A percentile compares a stretch with the other conserved stretches of the same genome.
phyloP scores from a whole-genome alignment of 1,139 yeast genomes.

The Suhomyces yuchorum region DNA sequence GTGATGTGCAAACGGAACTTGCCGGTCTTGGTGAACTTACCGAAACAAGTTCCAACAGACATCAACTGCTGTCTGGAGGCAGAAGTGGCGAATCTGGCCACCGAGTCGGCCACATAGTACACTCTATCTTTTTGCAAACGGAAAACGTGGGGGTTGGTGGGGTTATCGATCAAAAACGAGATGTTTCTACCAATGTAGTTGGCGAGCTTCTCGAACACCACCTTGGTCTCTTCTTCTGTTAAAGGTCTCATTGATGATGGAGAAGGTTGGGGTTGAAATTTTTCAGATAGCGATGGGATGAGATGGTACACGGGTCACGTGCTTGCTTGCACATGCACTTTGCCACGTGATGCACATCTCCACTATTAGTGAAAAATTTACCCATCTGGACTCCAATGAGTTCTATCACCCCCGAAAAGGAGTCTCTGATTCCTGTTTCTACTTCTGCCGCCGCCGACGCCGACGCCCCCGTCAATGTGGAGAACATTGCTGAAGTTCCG shows the following conservation, averaged over 20 bases:
- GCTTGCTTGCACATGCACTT: no score
- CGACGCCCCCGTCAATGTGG: conserved; percentile 1
- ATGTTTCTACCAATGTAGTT: conserved; percentile 95
- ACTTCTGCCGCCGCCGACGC: not conserved
- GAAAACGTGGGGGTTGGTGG: conserved; percentile 91
- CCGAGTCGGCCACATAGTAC: conserved; percentile 81
- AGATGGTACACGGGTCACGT: not conserved
- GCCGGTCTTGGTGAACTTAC: conserved; percentile 97
- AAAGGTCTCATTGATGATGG: conserved; percentile 73
- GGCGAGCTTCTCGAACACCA: conserved; percentile 93
- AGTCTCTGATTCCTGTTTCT: conserved; percentile 4
- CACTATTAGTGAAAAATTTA: conserved; percentile 1
- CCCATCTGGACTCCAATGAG: not conserved
- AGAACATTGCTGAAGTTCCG: not conserved
- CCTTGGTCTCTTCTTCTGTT: conserved; percentile 96
- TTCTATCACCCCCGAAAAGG: conserved; percentile 1
- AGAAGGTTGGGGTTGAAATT: conserved; percentile 5
- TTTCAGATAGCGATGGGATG: conserved; percentile 3
- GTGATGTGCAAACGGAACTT: conserved; percentile 94
- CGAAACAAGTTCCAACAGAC: conserved; percentile 92
- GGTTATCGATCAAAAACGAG: conserved; percentile 81
- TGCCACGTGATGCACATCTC: conserved; percentile 2
- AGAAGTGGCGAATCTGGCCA: conserved; percentile 86
- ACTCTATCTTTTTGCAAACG: conserved; percentile 95
- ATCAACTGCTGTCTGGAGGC: conserved; percentile 86